A percentile compares a stretch with the other conserved stretches of the same genome.
Conservation (phyloP, 306 rosid species). For the Arachis stenosperma region DNA sequence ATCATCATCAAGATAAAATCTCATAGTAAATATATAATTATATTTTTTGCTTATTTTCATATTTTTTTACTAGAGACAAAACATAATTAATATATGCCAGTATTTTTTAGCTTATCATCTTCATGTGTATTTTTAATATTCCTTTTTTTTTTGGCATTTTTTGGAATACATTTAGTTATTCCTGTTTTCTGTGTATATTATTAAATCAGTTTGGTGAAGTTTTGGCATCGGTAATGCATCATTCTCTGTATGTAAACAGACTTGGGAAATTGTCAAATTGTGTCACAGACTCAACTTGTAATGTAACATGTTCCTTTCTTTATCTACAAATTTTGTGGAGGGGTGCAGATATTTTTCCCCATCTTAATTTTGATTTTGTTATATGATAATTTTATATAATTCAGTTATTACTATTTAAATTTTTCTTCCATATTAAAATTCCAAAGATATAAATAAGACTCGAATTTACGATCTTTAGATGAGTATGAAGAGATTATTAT, state of each 20-base stretch:
- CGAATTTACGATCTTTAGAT: too few species aligned
- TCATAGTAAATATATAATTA: neutral
- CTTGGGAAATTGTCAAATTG: constrained; percentile 23
- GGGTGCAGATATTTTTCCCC: neutral
- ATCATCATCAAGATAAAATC: constrained; percentile 41
- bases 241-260: constrained; percentile 33
- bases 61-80: too few species aligned
- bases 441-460: too few species aligned
- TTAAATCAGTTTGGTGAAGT: constrained; percentile 5
- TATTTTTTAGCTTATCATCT: too few species aligned
- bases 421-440: too few species aligned
- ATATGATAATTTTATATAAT: neutral
- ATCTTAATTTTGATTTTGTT: neutral
- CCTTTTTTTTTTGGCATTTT: constrained; percentile 7
- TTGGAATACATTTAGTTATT: constrained; percentile 3
- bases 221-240: constrained; percentile 37
- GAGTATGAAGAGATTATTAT: too few species aligned
- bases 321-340: neutral
- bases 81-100: too few species aligned
- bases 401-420: too few species aligned
- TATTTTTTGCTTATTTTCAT: too few species aligned
- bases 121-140: neutral
- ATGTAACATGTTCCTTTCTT: constrained; percentile 36
- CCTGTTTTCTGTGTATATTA: constrained; percentile 30
- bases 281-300: constrained; percentile 31